Base-by-base conservation (phyloP, 139 green algal genomes). In the Micromonas pusilla region DNA sequence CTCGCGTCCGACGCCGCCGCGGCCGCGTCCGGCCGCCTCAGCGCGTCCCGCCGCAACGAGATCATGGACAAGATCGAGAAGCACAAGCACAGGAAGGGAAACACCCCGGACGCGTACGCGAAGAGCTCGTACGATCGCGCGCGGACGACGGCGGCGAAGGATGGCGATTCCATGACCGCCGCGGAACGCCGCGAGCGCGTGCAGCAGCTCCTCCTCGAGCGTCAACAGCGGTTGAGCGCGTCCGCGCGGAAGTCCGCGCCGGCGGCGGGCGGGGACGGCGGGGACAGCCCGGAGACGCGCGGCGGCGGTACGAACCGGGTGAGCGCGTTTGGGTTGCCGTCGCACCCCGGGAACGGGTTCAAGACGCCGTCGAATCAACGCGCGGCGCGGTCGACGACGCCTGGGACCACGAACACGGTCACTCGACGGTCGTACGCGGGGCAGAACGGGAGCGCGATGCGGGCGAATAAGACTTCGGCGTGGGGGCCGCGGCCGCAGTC, bases 1-100 rank as follows among this genome's bases (percentile, higher is more conserved):
- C 13, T 68, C 62, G 62, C 62, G 65, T 20, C 65, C n/a, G 30
- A 33, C 65, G 65, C 13, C 65, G 65, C 30, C 65, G 65, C 21
- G 26, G 65, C 65, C n/a, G 26, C 13, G n/a, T 21, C 23, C 28
- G 65, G 21, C 65, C 26, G 65, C 5, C 62, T 30, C 62, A 32
- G 4, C n/a, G 62, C 6, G 9, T 6, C 13, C 6, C 25, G 62
- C 26, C 62, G 62, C 26, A 5, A 16, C 16, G 62, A 36, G 5
- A 36, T 32, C n/a, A 30, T 30, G n/a, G 62, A 30, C 5, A 6
- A 16, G 5, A 9, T 30, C 62, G 20, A 30, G 5, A 30, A 30
- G 20, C 26, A 32, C 62, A 32, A 30, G 62, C 4, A 32, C 4
- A 30, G 16, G 5, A 30, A 4, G 4, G 9, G 62, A 68, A 20